phyloP scores from a whole-genome alignment of 139 green algal genomes.

The Penium margaritaceum region DNA sequence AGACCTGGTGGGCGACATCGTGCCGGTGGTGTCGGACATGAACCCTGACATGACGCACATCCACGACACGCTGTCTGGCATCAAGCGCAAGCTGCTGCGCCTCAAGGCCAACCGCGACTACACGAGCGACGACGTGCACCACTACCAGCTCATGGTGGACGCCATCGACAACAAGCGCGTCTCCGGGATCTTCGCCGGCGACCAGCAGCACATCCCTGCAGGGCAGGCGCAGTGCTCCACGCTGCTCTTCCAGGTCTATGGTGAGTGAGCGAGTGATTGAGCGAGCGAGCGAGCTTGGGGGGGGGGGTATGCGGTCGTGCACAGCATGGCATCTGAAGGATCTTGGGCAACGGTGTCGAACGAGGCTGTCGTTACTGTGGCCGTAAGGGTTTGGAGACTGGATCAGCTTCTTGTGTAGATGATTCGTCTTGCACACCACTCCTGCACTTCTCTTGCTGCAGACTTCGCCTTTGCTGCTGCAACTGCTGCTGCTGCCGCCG shows the following conservation, averaged over 20 bases:
- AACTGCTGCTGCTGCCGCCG: too few relatives aligned
- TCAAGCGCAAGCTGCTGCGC: constrained; percentile 13
- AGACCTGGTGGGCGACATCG: constrained; percentile 4
- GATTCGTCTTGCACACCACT: too few relatives aligned
- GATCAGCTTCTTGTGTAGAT: too few relatives aligned
- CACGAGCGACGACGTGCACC: constrained; percentile 27
- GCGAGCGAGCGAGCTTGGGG: not conserved
- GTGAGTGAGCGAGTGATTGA: too few relatives aligned
- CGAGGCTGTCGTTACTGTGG: too few relatives aligned
- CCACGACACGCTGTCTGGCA: constrained; percentile 20
- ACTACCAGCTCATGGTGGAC: constrained; percentile 39
- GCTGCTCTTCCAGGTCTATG: constrained; percentile 22
- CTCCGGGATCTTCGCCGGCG: constrained; percentile 12
- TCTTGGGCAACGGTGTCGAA: too few relatives aligned
- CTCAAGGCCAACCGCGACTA: constrained; percentile 9
- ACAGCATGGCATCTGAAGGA: too few relatives aligned
- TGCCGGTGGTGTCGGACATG: constrained; percentile 2
- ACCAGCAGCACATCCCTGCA: constrained; percentile 18
- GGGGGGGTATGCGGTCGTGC: not conserved
- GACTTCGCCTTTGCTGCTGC: too few relatives aligned
- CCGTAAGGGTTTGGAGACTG: too few relatives aligned
- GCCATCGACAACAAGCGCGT: constrained; percentile 24
- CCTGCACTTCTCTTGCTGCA: not conserved
- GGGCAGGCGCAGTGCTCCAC: constrained; percentile 28
- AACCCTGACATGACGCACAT: constrained; percentile 14